Base-by-base conservation (phyloP, 257 asterid species). In the Knoxia roxburghii region DNA sequence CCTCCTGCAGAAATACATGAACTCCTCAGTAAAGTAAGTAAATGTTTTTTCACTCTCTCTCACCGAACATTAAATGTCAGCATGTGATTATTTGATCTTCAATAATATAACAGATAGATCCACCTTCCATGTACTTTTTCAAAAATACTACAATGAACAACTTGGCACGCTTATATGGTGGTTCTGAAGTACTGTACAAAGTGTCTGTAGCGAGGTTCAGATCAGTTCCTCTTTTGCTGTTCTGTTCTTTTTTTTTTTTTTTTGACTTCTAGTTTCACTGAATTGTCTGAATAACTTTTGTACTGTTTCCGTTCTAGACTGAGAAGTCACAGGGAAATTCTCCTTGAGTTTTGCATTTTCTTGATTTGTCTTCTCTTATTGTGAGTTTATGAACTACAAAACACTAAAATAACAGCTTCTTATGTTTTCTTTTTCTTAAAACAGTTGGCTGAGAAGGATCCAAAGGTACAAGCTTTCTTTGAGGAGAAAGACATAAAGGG, bases 401-500 rank as follows among this genome's bases (percentile, higher is more conserved):
- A 45, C 46, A 54, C 9, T 24, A 26, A 6, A 50, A 1, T 37
- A 32, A 43, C 1, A 56, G 35, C 23, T 30, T 52, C 1, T 10
- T 32, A 0, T 14, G 27, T 17, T 65, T 51, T n/a, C 39, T 18
- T 64, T 65, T 68, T 5, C 27, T 24, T 37, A n/a, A 14, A 57
- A 74, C 85, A 88, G 96, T 77, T 90, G 68, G 79, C 83, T 46
- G 73, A 64, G 67, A 90, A 85, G 77, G 87, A 90, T 75, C 82
- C 87, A 0, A 68, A 73, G 65, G 72, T 88, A 1, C 83, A 69
- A 15, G 81, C 37, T 53, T 85, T 90, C 67, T 76, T 93, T 24
- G 74, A 75, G 80, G 77, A 70, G 57, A 88, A 81, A 67, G 73
- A 79, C 64, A 61, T 90, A 77, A 85, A 80, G 82, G 83, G 72